Evolutionary conservation across 2,329 filamentous ascomycete genomes (phyloP).

Genomic region (Erysiphe pulchra): DNA sequence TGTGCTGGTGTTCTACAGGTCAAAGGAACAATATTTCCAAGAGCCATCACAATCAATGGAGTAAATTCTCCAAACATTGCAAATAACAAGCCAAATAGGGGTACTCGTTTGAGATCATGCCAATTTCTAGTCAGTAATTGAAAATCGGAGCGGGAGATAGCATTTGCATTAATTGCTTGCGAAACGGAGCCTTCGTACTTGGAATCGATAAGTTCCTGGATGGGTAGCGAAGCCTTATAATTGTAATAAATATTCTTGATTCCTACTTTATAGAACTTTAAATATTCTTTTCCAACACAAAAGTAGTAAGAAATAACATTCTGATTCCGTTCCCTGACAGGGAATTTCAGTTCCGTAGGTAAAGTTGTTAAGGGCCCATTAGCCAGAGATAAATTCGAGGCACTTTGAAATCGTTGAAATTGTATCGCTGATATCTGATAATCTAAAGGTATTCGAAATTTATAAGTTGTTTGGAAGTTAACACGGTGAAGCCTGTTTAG

Average conservation of each 20-base stretch:
- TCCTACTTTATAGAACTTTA: slow-evolving; percentile 70
- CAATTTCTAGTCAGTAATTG: slow-evolving; percentile 41
- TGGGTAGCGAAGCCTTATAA: slow-evolving; percentile 17
- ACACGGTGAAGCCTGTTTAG: neutral
- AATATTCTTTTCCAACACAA: slow-evolving; percentile 41
- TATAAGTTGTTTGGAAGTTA: neutral
- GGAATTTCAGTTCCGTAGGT: slow-evolving; percentile 41
- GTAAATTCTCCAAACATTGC: slow-evolving; percentile 68
- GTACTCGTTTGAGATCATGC: slow-evolving; percentile 53
- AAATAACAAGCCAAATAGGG: slow-evolving; percentile 51
- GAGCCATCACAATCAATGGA: slow-evolving; percentile 46
- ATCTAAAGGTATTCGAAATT: neutral
- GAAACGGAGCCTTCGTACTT: slow-evolving; percentile 13
- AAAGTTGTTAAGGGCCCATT: slow-evolving; percentile 54
- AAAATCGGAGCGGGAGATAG: slow-evolving; percentile 37
- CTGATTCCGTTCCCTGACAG: slow-evolving; percentile 22
- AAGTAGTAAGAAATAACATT: slow-evolving; percentile 14
- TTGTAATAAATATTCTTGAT: slow-evolving; percentile 52
- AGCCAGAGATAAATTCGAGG: slow-evolving; percentile 14
- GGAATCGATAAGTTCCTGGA: slow-evolving; percentile 23
- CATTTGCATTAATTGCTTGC: slow-evolving; percentile 13
- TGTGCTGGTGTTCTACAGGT: slow-evolving; percentile 67
- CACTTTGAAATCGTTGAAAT: neutral
- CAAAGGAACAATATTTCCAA: slow-evolving; percentile 47
- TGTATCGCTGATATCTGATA: neutral